Evolutionary conservation across 257 asterid genomes (phyloP).

Genomic region (Primulina tabacum): DNA sequence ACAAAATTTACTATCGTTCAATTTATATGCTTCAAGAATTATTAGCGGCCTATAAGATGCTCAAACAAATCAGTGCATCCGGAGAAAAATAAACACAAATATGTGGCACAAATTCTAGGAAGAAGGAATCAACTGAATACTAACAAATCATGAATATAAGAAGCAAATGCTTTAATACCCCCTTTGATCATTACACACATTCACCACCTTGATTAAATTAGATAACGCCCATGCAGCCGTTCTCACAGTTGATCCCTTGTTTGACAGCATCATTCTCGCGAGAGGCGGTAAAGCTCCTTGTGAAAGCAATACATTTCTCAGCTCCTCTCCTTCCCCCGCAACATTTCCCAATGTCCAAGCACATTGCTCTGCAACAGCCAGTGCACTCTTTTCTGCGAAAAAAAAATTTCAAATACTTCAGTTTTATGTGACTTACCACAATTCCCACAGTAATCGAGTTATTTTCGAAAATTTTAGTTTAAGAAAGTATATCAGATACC

Average conservation of each 20-base stretch:
- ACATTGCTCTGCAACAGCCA: slow-evolving; percentile 94
- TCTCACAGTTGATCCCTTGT: slow-evolving; percentile 94
- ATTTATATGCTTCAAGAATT: slow-evolving; percentile 9
- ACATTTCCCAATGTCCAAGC: slow-evolving; percentile 99
- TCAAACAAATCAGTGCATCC: not conserved
- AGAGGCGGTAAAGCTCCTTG: slow-evolving; percentile 94
- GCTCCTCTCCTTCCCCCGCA: slow-evolving; percentile 93
- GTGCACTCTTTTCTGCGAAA: slow-evolving; percentile 70
- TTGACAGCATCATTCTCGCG: slow-evolving; percentile 86
- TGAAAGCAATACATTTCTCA: slow-evolving; percentile 65
- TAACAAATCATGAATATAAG: not conserved
- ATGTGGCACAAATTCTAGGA: slow-evolving; percentile 5
- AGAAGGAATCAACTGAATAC: not conserved
- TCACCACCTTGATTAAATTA: slow-evolving; percentile 82
- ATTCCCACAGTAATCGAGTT: not conserved
- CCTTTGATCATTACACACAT: slow-evolving; percentile 3
- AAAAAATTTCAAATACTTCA: slow-evolving; percentile 2
- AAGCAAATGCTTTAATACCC: not conserved
- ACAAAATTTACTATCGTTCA: not conserved
- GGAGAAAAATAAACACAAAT: slow-evolving; percentile 3
- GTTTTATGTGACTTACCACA: not conserved
- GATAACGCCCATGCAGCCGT: slow-evolving; percentile 99
- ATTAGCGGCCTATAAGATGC: slow-evolving; percentile 9
- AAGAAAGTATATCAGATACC: not conserved
- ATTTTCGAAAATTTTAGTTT: no score